Evolutionary conservation across 1,139 yeast species (phyloP).

Genomic region (Saccharomyces pastorianus): DNA sequence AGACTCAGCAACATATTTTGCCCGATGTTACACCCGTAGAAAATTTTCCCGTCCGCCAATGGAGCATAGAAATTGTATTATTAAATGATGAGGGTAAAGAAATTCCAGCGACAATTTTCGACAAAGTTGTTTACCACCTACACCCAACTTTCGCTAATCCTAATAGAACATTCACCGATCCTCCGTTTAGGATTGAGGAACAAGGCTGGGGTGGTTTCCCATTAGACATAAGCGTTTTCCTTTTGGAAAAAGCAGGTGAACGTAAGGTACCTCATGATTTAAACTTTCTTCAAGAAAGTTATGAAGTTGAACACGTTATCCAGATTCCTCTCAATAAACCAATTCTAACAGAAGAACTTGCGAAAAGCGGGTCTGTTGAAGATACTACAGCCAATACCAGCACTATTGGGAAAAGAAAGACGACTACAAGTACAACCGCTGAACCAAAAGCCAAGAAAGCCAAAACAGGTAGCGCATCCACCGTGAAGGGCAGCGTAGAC

Average conservation of each 20-base stretch:
- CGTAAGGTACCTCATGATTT: conserved; percentile 80
- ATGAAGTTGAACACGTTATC: conserved; percentile 69
- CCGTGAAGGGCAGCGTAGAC: conserved; percentile 68
- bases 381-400: conserved; percentile 19
- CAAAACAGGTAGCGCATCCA: conserved; percentile 36
- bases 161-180: conserved; percentile 65
- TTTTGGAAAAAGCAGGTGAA: conserved; percentile 84
- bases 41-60: conserved; percentile 89
- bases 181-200: conserved; percentile 83
- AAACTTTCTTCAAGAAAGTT: conserved; percentile 71
- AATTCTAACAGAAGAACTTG: conserved; percentile 58
- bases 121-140: conserved; percentile 83
- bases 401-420: conserved; percentile 32
- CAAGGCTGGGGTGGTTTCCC: conserved; percentile 99
- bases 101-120: conserved; percentile 80
- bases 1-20: conserved; percentile 77
- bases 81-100: conserved; percentile 77
- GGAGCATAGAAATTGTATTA: conserved; percentile 73
- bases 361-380: conserved; percentile 69
- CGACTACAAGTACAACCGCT: conserved; percentile 26
- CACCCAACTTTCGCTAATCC: conserved; percentile 96
- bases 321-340: conserved; percentile 73
- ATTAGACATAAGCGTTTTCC: conserved; percentile 67
- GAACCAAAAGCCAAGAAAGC: conserved; percentile 57
- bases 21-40: conserved; percentile 84